A percentile compares a stretch with the other conserved stretches of the same genome.
Evolutionary conservation across 2,329 filamentous ascomycete species (phyloP).

Genomic region (Neofusicoccum kwambonambiense): DNA sequence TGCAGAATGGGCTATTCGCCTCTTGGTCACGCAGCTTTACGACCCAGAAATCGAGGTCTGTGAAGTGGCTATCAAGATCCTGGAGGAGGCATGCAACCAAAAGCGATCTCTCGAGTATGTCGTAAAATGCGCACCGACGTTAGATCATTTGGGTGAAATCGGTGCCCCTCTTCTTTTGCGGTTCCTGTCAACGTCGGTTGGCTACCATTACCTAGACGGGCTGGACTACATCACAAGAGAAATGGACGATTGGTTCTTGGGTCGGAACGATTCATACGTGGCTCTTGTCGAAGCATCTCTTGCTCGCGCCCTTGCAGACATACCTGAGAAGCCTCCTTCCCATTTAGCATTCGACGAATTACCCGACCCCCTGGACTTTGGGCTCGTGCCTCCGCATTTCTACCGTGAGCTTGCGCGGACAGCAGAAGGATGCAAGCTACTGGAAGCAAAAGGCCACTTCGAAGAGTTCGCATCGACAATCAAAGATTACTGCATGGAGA

Average conservation of each 20-base stretch:
- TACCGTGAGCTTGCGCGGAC: slow-evolving; percentile 94
- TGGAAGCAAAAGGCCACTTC: slow-evolving; percentile 93
- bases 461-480: slow-evolving; percentile 90
- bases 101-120: slow-evolving; percentile 91
- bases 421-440: slow-evolving; percentile 82
- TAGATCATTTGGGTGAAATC: slow-evolving; percentile 95
- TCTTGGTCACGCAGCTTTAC: slow-evolving; percentile 97
- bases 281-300: slow-evolving; percentile 92
- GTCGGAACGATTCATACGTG: slow-evolving; percentile 95
- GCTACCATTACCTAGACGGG: slow-evolving; percentile 95
- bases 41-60: slow-evolving; percentile 97
- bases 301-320: slow-evolving; percentile 72
- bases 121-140: slow-evolving; percentile 88
- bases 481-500: slow-evolving; percentile 79
- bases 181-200: slow-evolving; percentile 92
- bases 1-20: slow-evolving; percentile 92
- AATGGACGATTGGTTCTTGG: slow-evolving; percentile 99
- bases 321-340: slow-evolving; percentile 57
- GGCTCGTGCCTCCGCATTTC: slow-evolving; percentile 88
- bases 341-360: slow-evolving; percentile 43
- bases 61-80: slow-evolving; percentile 91
- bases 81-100: slow-evolving; percentile 95
- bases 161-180: slow-evolving; percentile 88
- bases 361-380: slow-evolving; percentile 50
- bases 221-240: slow-evolving; percentile 98